Evolutionary conservation across 495 filamentous ascomycete species (phyloP).

Genomic region (Aspergillus baeticus): DNA sequence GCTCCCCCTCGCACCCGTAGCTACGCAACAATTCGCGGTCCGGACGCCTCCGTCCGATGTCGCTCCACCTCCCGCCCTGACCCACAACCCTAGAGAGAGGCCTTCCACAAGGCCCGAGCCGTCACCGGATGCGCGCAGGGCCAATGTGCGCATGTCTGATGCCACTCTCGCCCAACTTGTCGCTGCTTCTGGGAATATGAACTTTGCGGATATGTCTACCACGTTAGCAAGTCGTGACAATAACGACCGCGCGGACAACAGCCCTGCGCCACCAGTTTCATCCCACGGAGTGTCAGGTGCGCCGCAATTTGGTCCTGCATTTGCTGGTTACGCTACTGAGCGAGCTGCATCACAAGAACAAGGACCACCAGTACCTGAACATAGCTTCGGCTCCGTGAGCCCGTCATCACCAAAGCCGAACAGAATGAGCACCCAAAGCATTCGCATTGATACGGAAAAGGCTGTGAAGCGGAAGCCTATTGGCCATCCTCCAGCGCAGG

Average conservation of each 20-base stretch:
- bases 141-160: conserved; percentile 76
- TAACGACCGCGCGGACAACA: conserved; percentile 4
- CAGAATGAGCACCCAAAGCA: conserved; percentile 32
- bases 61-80: conserved; percentile 70
- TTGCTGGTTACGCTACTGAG: background rate
- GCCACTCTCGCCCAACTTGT: conserved; percentile 76
- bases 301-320: background rate
- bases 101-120: conserved; percentile 67
- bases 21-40: conserved; percentile 49
- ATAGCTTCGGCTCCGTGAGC: conserved; percentile 20
- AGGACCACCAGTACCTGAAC: conserved; percentile 20
- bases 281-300: background rate
- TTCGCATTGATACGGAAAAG: conserved; percentile 40
- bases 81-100: conserved; percentile 64
- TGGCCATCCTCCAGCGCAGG: conserved; percentile 33
- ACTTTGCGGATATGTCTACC: conserved; percentile 33
- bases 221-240: conserved; percentile 29
- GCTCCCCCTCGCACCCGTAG: conserved; percentile 20
- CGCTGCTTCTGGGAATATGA: conserved; percentile 55
- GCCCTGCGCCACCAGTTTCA: conserved; percentile 1
- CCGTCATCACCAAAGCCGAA: conserved; percentile 28
- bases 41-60: conserved; percentile 71
- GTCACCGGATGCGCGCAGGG: conserved; percentile 70
- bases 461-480: conserved; percentile 65
- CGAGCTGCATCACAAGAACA: conserved; percentile 13